phyloP scores from a whole-genome alignment of 2,329 filamentous ascomycete species.

The Cytospora schulzeri region DNA sequence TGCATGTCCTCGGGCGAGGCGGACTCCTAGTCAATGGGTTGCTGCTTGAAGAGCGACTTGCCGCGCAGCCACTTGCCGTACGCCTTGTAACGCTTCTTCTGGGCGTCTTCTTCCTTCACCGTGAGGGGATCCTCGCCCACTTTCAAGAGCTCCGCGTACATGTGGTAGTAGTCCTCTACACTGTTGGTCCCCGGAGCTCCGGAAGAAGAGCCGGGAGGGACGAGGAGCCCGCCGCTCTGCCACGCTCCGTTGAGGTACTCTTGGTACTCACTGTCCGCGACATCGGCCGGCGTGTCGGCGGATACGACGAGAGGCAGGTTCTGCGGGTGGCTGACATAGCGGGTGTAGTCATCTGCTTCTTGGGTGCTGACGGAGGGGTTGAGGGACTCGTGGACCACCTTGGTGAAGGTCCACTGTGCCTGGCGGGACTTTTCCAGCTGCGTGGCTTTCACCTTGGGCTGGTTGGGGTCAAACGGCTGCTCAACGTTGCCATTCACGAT shows the following conservation, averaged over 20 bases:
- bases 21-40: slow-evolving; percentile 58
- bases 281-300: slow-evolving; percentile 58
- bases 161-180: slow-evolving; percentile 66
- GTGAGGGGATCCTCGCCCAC: slow-evolving; percentile 83
- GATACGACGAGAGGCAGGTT: slow-evolving; percentile 82
- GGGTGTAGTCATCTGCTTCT: slow-evolving; percentile 83
- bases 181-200: slow-evolving; percentile 41
- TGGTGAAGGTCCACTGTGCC: slow-evolving; percentile 85
- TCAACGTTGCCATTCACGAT: slow-evolving; percentile 30
- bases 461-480: slow-evolving; percentile 15
- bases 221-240: slow-evolving; percentile 59
- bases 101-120: slow-evolving; percentile 81
- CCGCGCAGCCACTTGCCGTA: slow-evolving; percentile 94
- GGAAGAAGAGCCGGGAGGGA: slow-evolving; percentile 57
- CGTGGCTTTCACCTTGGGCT: slow-evolving; percentile 55
- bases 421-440: slow-evolving; percentile 75
- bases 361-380: slow-evolving; percentile 77
- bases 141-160: slow-evolving; percentile 76
- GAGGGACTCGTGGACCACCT: slow-evolving; percentile 82
- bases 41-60: slow-evolving; percentile 95
- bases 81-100: slow-evolving; percentile 94
- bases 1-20: slow-evolving; percentile 22
- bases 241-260: slow-evolving; percentile 76
- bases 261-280: slow-evolving; percentile 69
- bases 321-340: slow-evolving; percentile 87